These are phyloP conservation scores for Xylaria venustula DNA, from an alignment of 495 filamentous ascomycete genomes.

Conservation along the genomic window DNA sequence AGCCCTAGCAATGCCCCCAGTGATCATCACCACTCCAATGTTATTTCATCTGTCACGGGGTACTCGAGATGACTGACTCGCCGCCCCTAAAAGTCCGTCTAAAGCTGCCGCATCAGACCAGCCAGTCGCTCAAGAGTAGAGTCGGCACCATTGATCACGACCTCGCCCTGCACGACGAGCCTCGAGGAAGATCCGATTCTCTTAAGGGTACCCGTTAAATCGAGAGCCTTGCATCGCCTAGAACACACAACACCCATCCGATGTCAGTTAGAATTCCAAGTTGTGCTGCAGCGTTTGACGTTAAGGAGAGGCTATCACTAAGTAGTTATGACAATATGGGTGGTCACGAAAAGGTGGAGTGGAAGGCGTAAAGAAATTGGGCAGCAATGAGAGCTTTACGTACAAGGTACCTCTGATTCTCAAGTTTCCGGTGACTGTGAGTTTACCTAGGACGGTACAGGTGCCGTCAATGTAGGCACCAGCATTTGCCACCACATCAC, in stretches of 20 bases:
- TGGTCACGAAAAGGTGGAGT: background rate
- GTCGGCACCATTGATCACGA: background rate
- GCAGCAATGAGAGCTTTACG: background rate
- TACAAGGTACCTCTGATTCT: background rate
- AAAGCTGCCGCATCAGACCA: too few relatives aligned
- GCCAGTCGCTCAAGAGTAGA: background rate
- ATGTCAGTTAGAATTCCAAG: background rate
- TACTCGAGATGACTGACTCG: too few relatives aligned
- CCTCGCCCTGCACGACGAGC: background rate
- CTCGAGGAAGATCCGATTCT: background rate
- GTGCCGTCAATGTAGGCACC: background rate
- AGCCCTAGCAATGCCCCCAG: too few relatives aligned
- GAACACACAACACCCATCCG: background rate
- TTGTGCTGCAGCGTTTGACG: background rate
- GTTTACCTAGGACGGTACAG: background rate
- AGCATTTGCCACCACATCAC: background rate
- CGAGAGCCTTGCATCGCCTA: slow-evolving; percentile 3
- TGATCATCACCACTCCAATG: too few relatives aligned
- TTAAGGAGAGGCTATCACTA: too few relatives aligned
- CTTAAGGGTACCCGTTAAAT: background rate
- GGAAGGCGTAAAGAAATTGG: too few relatives aligned
- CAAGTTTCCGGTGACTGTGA: background rate
- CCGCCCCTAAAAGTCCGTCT: too few relatives aligned
- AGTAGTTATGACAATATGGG: background rate
- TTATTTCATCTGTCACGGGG: too few relatives aligned